Evolutionary conservation across 1,284 basidiomycete species (phyloP), one percentile per base, ranked within the genome.

Genomic region (Coriolopsis trogii): DNA sequence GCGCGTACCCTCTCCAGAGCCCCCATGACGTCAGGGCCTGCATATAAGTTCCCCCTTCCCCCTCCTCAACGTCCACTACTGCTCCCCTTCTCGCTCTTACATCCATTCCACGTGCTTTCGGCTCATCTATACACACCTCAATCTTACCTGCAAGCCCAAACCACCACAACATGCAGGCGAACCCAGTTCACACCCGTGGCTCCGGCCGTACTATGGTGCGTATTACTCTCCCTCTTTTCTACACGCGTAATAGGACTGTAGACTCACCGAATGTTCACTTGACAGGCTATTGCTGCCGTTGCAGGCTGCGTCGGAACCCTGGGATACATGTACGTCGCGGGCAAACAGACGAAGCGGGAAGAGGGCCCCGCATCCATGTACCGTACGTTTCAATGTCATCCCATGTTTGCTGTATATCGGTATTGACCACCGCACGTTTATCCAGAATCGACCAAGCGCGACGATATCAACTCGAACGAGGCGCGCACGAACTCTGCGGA

Each of bases 241-340:
- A 13, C n/a, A 6, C 20, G 7, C 10, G n/a, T 6, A 4, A 13
- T 21, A 4, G 15, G 6, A 20, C n/a, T 5, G 7, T 6, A 10
- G 1, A 24, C 34, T 25, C 28, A 34, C 21, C 20, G n/a, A 10
- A 6, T n/a, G 5, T 8, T 5, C 13, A 16, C 13, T 31, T 8
- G 3, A 3, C 46, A 68, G 67, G 65, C 65, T 15, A 56, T 62
- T 29, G 55, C 54, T 4, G 61, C 60, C 6, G 63, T 65, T 20
- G 59, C 53, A 1, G 67, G 59, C 10, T 51, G 50, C 6, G 49
- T 64, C 13, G 64, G 63, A 2, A 63, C 65, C 2, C 55, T 61
- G 2, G 64, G 63, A 8, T 67, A 67, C 57, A 68, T 68, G 67
- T 67, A 62, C 31, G 49, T 64, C 34, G 64, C 62, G 2, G 63